Evolutionary conservation across 495 filamentous ascomycete species (phyloP).

Genomic region (Jackrogersella multiformis): DNA sequence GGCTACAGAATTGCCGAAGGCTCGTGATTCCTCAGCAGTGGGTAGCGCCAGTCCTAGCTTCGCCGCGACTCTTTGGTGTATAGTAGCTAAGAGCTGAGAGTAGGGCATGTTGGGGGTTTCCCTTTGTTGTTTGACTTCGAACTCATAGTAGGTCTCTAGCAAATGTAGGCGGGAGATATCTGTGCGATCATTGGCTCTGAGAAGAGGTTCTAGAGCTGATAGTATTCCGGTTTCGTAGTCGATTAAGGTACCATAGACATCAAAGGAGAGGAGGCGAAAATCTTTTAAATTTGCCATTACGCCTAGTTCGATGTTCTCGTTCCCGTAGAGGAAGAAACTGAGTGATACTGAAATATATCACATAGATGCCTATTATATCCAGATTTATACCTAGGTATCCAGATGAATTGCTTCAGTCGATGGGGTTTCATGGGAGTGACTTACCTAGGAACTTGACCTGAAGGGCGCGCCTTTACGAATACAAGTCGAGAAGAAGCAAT

Average conservation of each 20-base stretch:
- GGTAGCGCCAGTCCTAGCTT: slow-evolving; percentile 39
- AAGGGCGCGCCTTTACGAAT: slow-evolving; percentile 23
- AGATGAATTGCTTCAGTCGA: neutral
- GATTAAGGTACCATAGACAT: slow-evolving; percentile 70
- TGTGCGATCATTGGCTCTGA: slow-evolving; percentile 8
- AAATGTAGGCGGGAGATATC: slow-evolving; percentile 10
- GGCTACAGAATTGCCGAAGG: slow-evolving; percentile 61
- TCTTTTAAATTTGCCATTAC: slow-evolving; percentile 41
- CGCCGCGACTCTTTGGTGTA: slow-evolving; percentile 35
- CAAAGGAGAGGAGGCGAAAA: slow-evolving; percentile 60
- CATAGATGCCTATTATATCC: neutral
- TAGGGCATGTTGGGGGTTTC: slow-evolving; percentile 61
- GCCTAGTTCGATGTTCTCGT: no score
- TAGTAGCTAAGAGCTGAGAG: slow-evolving; percentile 58
- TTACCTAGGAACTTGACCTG: slow-evolving; percentile 10
- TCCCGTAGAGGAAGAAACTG: neutral
- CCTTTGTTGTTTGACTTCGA: slow-evolving; percentile 51
- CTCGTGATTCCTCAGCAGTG: slow-evolving; percentile 44
- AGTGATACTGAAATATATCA: neutral
- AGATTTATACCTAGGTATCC: neutral
- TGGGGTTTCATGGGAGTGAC: neutral
- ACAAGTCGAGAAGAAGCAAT: neutral
- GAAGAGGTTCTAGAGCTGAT: slow-evolving; percentile 21
- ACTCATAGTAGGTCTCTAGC: slow-evolving; percentile 24
- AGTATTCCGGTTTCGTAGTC: slow-evolving; percentile 62